Percentiles rank a stretch among this genome's conserved stretches.
Conservation (phyloP, 441 rosid genomes). For the Hura crepitans region DNA sequence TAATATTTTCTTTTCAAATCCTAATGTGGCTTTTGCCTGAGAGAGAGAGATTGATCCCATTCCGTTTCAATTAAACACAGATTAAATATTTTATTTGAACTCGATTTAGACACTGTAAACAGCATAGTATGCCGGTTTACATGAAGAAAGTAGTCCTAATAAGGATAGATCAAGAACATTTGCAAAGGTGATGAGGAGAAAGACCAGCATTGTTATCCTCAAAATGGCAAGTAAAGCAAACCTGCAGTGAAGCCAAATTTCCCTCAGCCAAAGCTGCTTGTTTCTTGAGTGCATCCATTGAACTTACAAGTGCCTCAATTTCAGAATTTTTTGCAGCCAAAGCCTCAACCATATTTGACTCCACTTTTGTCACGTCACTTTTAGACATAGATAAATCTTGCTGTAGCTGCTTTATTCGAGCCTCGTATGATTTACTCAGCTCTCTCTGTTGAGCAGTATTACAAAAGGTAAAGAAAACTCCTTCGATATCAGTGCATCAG, state of each 20-base stretch:
- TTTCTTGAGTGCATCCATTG: constrained; percentile 74
- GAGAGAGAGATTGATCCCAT: not conserved
- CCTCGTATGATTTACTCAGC: constrained; percentile 86
- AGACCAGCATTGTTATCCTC: constrained; percentile 13
- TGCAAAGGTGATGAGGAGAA: not conserved
- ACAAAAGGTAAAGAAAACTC: constrained; percentile 26
- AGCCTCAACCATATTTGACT: constrained; percentile 81
- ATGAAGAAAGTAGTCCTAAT: not conserved
- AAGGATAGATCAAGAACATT: not conserved
- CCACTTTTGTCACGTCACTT: constrained; percentile 70
- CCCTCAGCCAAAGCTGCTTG: constrained; percentile 87
- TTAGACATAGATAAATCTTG: constrained; percentile 72
- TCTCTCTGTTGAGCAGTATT: constrained; percentile 64
- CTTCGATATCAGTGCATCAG: constrained; percentile 11
- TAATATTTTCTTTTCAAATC: not conserved
- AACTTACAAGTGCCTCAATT: constrained; percentile 72
- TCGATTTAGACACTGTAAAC: not conserved
- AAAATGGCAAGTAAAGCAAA: constrained; percentile 26
- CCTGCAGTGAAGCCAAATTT: constrained; percentile 89
- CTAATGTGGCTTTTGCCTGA: not conserved
- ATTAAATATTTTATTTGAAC: constrained; percentile 3
- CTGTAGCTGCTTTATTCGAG: constrained; percentile 74
- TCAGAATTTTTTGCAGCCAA: constrained; percentile 89
- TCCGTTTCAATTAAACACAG: not conserved
- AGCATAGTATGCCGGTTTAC: not conserved